Percentiles rank a stretch among this genome's conserved stretches.
These are phyloP conservation scores for Cucumis sativus DNA, from an alignment of 306 rosid species.

Conservation along the genomic window DNA sequence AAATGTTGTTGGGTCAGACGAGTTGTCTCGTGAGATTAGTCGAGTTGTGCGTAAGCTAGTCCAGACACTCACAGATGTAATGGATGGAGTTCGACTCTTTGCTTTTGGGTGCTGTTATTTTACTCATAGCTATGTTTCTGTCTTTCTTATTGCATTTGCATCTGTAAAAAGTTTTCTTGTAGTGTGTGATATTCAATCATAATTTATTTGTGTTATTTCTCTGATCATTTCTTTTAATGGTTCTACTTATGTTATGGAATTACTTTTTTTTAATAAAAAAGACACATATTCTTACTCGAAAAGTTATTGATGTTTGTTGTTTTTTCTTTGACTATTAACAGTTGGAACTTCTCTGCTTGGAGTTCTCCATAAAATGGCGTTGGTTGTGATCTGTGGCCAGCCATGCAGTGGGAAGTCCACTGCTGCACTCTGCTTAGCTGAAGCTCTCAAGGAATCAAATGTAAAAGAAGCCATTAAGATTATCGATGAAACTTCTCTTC, in stretches of 20 bases:
- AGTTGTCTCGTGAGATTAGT: too few relatives aligned
- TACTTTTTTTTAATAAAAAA: not conserved
- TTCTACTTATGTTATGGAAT: not conserved
- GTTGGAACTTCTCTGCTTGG: not conserved
- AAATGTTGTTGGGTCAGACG: too few relatives aligned
- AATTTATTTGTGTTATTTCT: not conserved
- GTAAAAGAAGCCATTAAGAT: constrained; percentile 36
- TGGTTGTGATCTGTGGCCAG: constrained; percentile 90
- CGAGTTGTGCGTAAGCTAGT: too few relatives aligned
- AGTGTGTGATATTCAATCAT: not conserved
- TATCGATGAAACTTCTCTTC: constrained; percentile 63
- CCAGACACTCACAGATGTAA: too few relatives aligned
- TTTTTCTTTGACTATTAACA: not conserved
- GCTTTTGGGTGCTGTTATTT: not conserved
- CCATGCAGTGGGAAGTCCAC: constrained; percentile 78
- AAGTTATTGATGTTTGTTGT: not conserved
- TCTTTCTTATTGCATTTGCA: not conserved
- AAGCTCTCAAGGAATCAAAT: constrained; percentile 58
- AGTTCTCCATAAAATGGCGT: constrained; percentile 38
- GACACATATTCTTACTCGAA: not conserved
- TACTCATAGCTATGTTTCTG: not conserved
- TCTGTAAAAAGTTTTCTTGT: not conserved
- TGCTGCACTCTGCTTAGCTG: constrained; percentile 44
- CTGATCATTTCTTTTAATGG: not conserved
- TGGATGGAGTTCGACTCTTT: not conserved